These are phyloP conservation scores for Chaetomium fimeti DNA, from an alignment of 495 filamentous ascomycete genomes.

Conservation along the genomic window DNA sequence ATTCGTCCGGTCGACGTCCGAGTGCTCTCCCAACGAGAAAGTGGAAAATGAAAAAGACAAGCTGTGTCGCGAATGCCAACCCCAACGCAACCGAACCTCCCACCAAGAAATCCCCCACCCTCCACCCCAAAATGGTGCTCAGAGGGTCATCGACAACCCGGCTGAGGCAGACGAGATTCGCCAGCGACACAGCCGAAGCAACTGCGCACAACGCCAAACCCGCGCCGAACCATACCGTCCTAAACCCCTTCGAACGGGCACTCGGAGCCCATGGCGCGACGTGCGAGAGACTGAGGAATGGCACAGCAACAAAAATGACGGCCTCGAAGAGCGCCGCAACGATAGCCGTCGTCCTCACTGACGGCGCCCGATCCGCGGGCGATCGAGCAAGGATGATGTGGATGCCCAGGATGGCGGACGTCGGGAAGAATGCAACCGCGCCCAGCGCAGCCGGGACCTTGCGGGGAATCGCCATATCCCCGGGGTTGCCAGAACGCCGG, in stretches of 20 bases:
- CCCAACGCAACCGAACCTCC: conserved; percentile 44
- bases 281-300: conserved; percentile 30
- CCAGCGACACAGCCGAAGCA: conserved; percentile 42
- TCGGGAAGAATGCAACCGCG: conserved; percentile 40
- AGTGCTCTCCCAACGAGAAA: conserved; percentile 35
- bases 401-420: conserved; percentile 41
- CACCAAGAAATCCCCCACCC: conserved; percentile 35
- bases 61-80: conserved; percentile 42
- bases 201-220: conserved; percentile 39
- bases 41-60: conserved; percentile 43
- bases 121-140: conserved; percentile 36
- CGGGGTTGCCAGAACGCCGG: neutral
- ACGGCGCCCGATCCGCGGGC: conserved; percentile 31
- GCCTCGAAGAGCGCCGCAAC: conserved; percentile 40
- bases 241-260: conserved; percentile 26
- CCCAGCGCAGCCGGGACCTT: conserved; percentile 41
- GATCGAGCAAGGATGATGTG: conserved; percentile 44
- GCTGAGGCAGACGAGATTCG: conserved; percentile 40
- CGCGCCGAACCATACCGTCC: conserved; percentile 39
- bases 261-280: conserved; percentile 26
- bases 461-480: conserved; percentile 38
- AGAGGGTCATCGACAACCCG: conserved; percentile 29
- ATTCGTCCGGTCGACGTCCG: conserved; percentile 26
- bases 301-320: conserved; percentile 35
- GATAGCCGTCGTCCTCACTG: conserved; percentile 38